Evolutionary conservation across 768 basidiomycete genomes (phyloP).

Genomic region (Paxillus involutus): DNA sequence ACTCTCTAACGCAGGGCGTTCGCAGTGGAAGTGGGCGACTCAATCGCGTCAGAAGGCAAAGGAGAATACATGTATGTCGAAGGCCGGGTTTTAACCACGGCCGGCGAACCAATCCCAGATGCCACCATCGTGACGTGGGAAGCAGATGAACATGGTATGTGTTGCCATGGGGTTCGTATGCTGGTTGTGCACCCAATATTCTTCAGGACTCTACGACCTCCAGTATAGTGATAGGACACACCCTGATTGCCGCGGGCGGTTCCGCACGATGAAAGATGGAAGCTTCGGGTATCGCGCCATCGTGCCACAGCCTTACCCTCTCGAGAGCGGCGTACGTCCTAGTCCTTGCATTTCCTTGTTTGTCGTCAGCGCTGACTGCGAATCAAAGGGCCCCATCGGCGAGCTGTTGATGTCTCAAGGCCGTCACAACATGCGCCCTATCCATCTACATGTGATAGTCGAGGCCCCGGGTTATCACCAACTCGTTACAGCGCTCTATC

Average conservation of each 20-base stretch:
- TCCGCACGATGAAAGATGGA: constrained; percentile 60
- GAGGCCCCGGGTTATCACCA: constrained; percentile 71
- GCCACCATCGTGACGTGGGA: constrained; percentile 85
- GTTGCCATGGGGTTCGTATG: constrained; percentile 29
- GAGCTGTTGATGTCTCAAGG: constrained; percentile 52
- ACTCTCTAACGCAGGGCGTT: neutral
- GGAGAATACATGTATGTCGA: constrained; percentile 83
- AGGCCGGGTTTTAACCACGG: constrained; percentile 58
- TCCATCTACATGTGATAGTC: constrained; percentile 75
- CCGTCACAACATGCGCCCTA: constrained; percentile 78
- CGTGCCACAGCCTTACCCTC: constrained; percentile 68
- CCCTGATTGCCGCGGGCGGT: constrained; percentile 74
- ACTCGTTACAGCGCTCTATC: constrained; percentile 73
- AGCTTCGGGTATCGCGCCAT: constrained; percentile 70
- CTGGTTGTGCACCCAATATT: neutral
- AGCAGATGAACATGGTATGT: constrained; percentile 59
- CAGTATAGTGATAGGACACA: constrained; percentile 54
- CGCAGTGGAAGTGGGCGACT: constrained; percentile 64
- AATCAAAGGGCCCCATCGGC: constrained; percentile 65
- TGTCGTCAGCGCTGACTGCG: constrained; percentile 7
- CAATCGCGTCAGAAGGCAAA: constrained; percentile 85
- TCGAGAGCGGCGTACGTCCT: constrained; percentile 60
- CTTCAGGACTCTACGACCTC: constrained; percentile 35
- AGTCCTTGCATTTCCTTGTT: neutral
- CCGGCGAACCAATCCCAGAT: constrained; percentile 62